Base-by-base conservation (phyloP, 2,329 filamentous ascomycete genomes). In the Dactylonectria macrodidyma region DNA sequence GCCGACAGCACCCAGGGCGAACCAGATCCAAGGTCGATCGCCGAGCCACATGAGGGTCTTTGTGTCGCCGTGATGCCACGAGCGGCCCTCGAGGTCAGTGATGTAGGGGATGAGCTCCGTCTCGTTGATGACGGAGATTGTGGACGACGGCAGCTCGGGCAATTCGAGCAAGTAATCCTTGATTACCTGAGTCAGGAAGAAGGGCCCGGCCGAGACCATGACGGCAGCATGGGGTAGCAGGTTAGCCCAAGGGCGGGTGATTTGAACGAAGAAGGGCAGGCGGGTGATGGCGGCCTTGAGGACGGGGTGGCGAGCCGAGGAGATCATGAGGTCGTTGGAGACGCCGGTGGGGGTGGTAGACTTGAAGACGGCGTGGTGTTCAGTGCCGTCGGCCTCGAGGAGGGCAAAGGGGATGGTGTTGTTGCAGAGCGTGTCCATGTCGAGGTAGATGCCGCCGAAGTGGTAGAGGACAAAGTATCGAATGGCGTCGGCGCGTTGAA, bases 281-380 rank as follows among this genome's bases (percentile, higher is more conserved):
- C 87, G 85, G 69, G 92, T 87, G 73, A 94, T 92, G 46, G 92
- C 90, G 56, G 86, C 85, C 58, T 90, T 84, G 84, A 94, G 94
- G 83, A 93, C 93, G 0, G 92, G 92, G 74, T 95, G 93, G 67
- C 90, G 86, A 0, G 91, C 89, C 0, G 93, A 86, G 16, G 92
- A 83, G 56, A 92, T 92, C 92, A 95, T 94, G 47, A 91, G 91
- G 76, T 95, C 93, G 83, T 95, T 95, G 72, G 91, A 93, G 73
- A 95, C 93, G 69, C 93, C 93, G 1, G 93, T 95, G 2, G 93
- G 93, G 3, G 87, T 83, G 0, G 93, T 95, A 71, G 78, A 79
- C 52, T 79, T 77, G 73, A 78, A 80, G 44, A 80, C 66, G 56
- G 78, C 76, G 46, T 71, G 68, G 66, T 78, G 73, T 3, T 36